Evolutionary conservation across 108 stramenopile species (phyloP).

Genomic region (Skeletonema marinoi): DNA sequence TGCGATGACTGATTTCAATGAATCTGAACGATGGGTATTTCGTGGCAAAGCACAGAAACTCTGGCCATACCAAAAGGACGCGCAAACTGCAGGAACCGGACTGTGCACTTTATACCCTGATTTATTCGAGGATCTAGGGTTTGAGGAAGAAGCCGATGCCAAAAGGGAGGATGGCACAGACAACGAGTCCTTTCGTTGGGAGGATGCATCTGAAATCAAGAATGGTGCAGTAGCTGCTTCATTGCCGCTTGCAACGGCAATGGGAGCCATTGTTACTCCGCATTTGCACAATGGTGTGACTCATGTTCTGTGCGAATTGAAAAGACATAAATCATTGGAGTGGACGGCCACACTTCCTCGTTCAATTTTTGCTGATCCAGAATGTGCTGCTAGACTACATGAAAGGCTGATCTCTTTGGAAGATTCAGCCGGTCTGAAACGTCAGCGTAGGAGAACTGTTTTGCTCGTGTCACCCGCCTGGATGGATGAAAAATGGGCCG

Average conservation of each 20-base stretch:
- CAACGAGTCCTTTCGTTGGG: conserved; percentile 33
- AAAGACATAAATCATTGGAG: conserved; percentile 27
- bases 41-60: conserved; percentile 42
- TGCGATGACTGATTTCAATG: conserved; percentile 27
- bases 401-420: conserved; percentile 30
- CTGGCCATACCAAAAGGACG: conserved; percentile 40
- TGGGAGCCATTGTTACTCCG: conserved; percentile 58
- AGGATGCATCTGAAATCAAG: conserved; percentile 11
- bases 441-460: neutral
- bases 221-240: conserved; percentile 39
- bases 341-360: conserved; percentile 39
- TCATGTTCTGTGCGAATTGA: conserved; percentile 62
- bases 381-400: conserved; percentile 17
- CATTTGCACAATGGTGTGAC: conserved; percentile 65
- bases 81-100: neutral
- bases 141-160: conserved; percentile 12
- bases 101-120: conserved; percentile 40
- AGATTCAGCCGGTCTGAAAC: conserved; percentile 11
- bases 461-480: conserved; percentile 32
- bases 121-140: conserved; percentile 35
- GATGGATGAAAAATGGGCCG: conserved; percentile 25
- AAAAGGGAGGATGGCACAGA: conserved; percentile 7
- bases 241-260: conserved; percentile 54
- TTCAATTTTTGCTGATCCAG: conserved; percentile 19
- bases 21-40: conserved; percentile 46